Conservation (phyloP, 345 rosid genomes). For the Excoecaria cochinchinensis region DNA sequence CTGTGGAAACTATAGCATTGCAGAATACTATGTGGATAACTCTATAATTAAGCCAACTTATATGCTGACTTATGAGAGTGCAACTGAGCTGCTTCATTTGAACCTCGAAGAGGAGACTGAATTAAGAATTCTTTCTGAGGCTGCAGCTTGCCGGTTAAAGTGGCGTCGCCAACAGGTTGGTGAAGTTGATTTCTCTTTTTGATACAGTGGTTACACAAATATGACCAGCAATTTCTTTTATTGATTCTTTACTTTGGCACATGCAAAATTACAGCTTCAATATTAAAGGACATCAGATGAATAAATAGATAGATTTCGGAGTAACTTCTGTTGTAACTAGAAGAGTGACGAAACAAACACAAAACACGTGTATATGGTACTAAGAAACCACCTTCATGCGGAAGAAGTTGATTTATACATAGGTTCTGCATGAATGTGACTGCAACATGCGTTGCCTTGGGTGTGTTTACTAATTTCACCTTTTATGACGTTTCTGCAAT, state of each 20-base stretch:
- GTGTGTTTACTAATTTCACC: background rate
- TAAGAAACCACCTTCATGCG: background rate
- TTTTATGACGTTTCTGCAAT: background rate
- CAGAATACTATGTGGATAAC: slow-evolving; percentile 76
- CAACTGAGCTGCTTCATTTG: slow-evolving; percentile 82
- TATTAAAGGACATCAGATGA: background rate
- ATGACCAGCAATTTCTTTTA: background rate
- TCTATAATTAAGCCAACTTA: slow-evolving; percentile 85
- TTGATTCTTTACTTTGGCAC: background rate
- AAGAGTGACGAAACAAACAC: background rate
- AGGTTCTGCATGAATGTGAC: background rate
- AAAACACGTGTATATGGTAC: background rate
- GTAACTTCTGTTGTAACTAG: background rate
- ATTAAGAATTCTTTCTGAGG: slow-evolving; percentile 70
- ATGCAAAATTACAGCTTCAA: background rate
- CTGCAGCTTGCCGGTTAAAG: slow-evolving; percentile 64
- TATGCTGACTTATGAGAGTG: slow-evolving; percentile 98
- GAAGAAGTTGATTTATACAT: background rate
- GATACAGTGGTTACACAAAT: background rate
- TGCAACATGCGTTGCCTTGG: background rate
- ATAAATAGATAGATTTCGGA: background rate
- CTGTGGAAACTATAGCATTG: slow-evolving; percentile 56
- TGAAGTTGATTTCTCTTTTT: background rate
- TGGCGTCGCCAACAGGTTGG: slow-evolving; percentile 91
- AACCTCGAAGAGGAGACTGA: slow-evolving; percentile 87